phyloP scores from a whole-genome alignment of 129 eudicot genomes.

The Tagetes erecta region DNA sequence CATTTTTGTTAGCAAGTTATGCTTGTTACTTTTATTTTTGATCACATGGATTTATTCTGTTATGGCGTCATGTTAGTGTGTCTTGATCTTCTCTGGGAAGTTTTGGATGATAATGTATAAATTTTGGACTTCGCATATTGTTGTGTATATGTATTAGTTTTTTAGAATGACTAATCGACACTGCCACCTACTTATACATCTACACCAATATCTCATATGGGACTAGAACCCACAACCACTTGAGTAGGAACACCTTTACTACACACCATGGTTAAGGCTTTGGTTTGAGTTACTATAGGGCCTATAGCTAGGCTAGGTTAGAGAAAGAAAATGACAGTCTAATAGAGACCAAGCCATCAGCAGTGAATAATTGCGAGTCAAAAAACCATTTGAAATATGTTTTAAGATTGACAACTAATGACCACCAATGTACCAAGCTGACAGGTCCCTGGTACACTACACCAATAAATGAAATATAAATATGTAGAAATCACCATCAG shows the following conservation, averaged over 20 bases:
- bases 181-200: too few relatives aligned
- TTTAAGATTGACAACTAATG: not conserved
- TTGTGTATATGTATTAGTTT: not conserved
- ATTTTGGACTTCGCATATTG: not conserved
- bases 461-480: not conserved
- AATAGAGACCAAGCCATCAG: not conserved
- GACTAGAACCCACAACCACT: too few relatives aligned
- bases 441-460: not conserved
- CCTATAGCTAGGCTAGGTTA: not conserved
- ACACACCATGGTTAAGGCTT: not conserved
- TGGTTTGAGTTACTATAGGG: not conserved
- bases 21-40: not conserved
- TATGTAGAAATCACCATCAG: not conserved
- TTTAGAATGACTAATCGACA: too few relatives aligned
- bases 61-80: not conserved
- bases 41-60: slow-evolving; percentile 2
- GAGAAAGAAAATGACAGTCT: not conserved
- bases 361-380: not conserved
- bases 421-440: slow-evolving; percentile 1
- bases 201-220: too few relatives aligned
- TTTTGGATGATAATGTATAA: not conserved
- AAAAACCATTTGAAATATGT: not conserved
- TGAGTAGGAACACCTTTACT: too few relatives aligned
- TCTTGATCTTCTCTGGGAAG: slow-evolving; percentile 1
- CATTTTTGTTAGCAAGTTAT: not conserved